These are phyloP conservation scores for Linderina pennispora DNA, from an alignment of 192 early-diverging fungal genomes.

Conservation along the genomic window DNA sequence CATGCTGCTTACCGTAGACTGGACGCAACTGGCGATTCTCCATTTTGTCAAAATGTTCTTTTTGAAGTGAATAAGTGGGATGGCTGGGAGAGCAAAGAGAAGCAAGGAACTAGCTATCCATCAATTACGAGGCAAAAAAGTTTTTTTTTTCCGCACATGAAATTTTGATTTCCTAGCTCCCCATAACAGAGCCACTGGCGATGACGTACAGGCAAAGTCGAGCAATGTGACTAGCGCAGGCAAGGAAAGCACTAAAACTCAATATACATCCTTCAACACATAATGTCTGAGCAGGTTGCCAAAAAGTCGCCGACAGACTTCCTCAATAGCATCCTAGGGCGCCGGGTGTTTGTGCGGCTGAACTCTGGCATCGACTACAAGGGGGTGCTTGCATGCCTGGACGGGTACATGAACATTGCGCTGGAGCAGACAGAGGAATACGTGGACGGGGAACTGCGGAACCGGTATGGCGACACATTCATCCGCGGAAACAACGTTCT, in stretches of 20 bases:
- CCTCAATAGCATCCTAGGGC: constrained; percentile 76
- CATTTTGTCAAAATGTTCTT: constrained; percentile 16
- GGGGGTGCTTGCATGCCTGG: constrained; percentile 86
- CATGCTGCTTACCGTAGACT: constrained; percentile 19
- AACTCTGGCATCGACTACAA: constrained; percentile 96
- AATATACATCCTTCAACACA: too few relatives aligned
- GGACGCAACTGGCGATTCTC: constrained; percentile 27
- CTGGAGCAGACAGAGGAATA: constrained; percentile 95
- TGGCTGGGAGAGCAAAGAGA: background rate
- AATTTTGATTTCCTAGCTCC: too few relatives aligned
- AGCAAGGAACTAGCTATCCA: too few relatives aligned
- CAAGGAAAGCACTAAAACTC: too few relatives aligned
- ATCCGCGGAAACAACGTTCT: constrained; percentile 94
- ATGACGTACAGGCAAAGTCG: too few relatives aligned
- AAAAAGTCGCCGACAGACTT: constrained; percentile 82
- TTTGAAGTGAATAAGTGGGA: too few relatives aligned
- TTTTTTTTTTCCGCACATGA: too few relatives aligned
- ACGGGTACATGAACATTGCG: constrained; percentile 98
- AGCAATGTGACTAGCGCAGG: too few relatives aligned
- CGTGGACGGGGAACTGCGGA: constrained; percentile 88
- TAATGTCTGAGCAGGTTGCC: constrained; percentile 5
- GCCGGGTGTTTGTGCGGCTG: constrained; percentile 82
- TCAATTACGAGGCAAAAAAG: background rate
- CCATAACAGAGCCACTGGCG: too few relatives aligned
- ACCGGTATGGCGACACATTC: constrained; percentile 93